Evolutionary conservation across 2,329 filamentous ascomycete species (phyloP), one percentile per base, ranked within the genome.

Genomic region (Sporothrix luriei): DNA sequence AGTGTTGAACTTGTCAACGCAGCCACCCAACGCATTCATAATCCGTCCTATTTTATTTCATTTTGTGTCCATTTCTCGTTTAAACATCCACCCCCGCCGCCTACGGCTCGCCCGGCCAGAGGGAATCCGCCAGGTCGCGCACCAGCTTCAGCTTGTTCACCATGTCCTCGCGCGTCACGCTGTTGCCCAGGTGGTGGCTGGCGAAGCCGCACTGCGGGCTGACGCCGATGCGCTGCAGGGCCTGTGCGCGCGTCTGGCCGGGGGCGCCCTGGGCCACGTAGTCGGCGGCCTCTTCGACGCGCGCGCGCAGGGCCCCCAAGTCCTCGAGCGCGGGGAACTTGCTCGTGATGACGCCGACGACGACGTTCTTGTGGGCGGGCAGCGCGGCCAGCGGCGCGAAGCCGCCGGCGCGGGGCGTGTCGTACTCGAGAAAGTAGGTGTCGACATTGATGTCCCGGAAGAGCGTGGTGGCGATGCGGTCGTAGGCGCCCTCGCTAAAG

Each of bases 151-250:
- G 78, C 82, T 92, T 92, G 75, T 84, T 86, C 78, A 88, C 84
- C 90, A 92, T 92, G 74, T 88, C 89, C 48, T 90, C 84, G 75
- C 85, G 84, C 1, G 85, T 86, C 74, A 92, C 84, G 49, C 85
- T 83, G 75, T 92, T 91, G 0, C 89, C 90, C 72, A 89, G 83
- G 19, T 87, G 84, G 74, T 91, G 89, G 74, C 87, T 91, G 3
- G 90, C 90, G 77, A 90, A 90, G 0, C 88, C 88, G 76, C 88
- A 90, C 80, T 91, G 89, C 3, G 89, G 89, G 76, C 87, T 90
- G 38, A 91, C 86, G 57, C 88, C 87, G 33, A 92, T 81, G 73
- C 87, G 84, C 76, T 87, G 81, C 68, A 92, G 79, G 1, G 87
- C 89, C 75, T 91, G 84, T 74, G 90, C 84, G n/a, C 84, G 81